phyloP scores from a whole-genome alignment of 257 asterid genomes.

The Solanum arcanum region DNA sequence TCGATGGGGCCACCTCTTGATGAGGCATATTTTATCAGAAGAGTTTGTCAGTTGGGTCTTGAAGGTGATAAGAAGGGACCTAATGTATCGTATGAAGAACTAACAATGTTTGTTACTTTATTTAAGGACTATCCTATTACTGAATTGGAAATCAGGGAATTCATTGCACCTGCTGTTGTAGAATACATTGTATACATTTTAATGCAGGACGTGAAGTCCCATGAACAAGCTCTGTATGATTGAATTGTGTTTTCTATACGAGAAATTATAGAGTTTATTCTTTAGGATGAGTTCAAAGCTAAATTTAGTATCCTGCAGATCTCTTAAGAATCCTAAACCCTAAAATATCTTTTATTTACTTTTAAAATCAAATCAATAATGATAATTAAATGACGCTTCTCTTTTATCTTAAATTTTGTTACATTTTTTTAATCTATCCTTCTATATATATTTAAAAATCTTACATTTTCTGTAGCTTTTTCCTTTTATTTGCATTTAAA shows the following conservation, averaged over 20 bases:
- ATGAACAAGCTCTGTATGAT: constrained; percentile 48
- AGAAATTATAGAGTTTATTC: constrained; percentile 10
- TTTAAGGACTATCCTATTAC: constrained; percentile 51
- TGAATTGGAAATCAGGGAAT: constrained; percentile 35
- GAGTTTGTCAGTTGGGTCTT: constrained; percentile 7
- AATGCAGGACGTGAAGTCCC: constrained; percentile 37
- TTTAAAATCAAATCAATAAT: no score
- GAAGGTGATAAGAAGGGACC: not conserved
- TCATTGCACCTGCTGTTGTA: constrained; percentile 24
- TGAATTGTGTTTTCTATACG: constrained; percentile 24
- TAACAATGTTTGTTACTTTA: constrained; percentile 56
- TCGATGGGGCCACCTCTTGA: not conserved
- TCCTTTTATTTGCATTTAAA: no score
- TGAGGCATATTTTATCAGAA: not conserved
- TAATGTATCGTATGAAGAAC: not conserved
- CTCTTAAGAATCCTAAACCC: no score
- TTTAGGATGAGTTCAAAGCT: constrained; percentile 30
- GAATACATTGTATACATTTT: constrained; percentile 34
- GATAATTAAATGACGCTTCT: no score
- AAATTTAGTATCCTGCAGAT: constrained; percentile 21
- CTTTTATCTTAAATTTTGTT: no score
- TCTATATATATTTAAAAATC: no score
- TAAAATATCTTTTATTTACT: no score
- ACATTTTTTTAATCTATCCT: no score
- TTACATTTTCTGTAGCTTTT: no score